Evolutionary conservation across 768 basidiomycete species (phyloP).

Genomic region (Pisolithus sp.): DNA sequence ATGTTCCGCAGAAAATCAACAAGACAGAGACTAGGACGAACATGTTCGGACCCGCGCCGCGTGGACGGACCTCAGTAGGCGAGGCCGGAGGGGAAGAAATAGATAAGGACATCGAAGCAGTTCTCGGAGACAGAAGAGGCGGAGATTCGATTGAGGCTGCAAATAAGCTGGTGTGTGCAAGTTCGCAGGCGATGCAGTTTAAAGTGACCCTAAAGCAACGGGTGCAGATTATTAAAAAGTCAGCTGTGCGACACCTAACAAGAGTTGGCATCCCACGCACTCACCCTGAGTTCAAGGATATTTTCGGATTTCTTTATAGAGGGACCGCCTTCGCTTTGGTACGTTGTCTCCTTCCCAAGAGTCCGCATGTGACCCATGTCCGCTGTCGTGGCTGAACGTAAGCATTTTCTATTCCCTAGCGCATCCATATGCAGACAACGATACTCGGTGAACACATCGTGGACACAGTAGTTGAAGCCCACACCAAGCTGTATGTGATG

Average conservation of each 20-base stretch:
- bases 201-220: background rate
- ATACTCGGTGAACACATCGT: conserved; percentile 21
- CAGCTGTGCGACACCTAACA: conserved; percentile 28
- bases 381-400: background rate
- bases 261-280: conserved; percentile 29
- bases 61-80: conserved; percentile 9
- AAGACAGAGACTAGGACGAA: conserved; percentile 20
- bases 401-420: conserved; percentile 8
- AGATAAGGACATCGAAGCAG: conserved; percentile 27
- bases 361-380: background rate
- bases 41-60: conserved; percentile 22
- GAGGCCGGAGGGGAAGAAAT: conserved; percentile 29
- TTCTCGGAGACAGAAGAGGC: conserved; percentile 15
- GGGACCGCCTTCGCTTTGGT: conserved; percentile 38
- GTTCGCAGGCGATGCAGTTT: background rate
- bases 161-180: conserved; percentile 52
- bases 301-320: conserved; percentile 35
- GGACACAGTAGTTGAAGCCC: conserved; percentile 30
- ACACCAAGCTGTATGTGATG: conserved; percentile 31
- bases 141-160: conserved; percentile 41
- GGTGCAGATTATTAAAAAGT: conserved; percentile 35
- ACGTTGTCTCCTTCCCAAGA: conserved; percentile 6
- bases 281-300: conserved; percentile 35
- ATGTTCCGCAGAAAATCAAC: conserved; percentile 30
- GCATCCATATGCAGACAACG: conserved; percentile 24